These are phyloP conservation scores for Macrophomina pseudophaseolina DNA, from an alignment of 2,329 filamentous ascomycete species.

Conservation along the genomic window DNA sequence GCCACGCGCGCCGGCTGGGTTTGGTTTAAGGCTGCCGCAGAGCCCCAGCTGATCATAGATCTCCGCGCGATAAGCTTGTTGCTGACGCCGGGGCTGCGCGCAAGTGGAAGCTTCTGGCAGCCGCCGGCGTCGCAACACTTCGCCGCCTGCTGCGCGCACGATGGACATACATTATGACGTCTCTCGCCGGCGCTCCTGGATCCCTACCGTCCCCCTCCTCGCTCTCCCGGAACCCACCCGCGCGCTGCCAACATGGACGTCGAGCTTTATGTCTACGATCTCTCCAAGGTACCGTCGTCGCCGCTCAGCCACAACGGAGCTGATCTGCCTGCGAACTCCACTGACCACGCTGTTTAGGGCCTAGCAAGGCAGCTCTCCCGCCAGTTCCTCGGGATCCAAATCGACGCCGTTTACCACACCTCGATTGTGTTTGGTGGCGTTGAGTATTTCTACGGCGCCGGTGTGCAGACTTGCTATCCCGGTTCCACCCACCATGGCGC, in stretches of 20 bases:
- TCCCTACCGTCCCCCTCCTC: neutral
- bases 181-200: neutral
- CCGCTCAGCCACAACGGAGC: neutral
- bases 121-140: conserved; percentile 5
- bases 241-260: conserved; percentile 50
- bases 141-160: neutral
- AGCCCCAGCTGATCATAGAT: conserved; percentile 18
- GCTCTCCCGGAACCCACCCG: too few relatives aligned
- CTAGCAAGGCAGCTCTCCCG: conserved; percentile 63
- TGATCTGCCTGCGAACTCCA: conserved; percentile 15
- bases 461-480: conserved; percentile 77
- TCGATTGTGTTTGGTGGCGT: conserved; percentile 82
- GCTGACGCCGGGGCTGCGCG: neutral
- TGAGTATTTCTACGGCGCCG: conserved; percentile 87
- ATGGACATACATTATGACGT: neutral
- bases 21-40: conserved; percentile 11
- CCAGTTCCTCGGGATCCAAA: conserved; percentile 68
- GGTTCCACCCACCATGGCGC: conserved; percentile 85
- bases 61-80: conserved; percentile 19
- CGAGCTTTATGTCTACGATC: conserved; percentile 58
- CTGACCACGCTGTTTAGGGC: conserved; percentile 47
- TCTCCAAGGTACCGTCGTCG: conserved; percentile 46
- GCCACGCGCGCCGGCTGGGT: neutral
- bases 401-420: conserved; percentile 96
- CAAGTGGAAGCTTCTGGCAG: conserved; percentile 22